These are phyloP conservation scores for Brettanomyces custersianus DNA, from an alignment of 805 yeast genomes.

Conservation along the genomic window DNA sequence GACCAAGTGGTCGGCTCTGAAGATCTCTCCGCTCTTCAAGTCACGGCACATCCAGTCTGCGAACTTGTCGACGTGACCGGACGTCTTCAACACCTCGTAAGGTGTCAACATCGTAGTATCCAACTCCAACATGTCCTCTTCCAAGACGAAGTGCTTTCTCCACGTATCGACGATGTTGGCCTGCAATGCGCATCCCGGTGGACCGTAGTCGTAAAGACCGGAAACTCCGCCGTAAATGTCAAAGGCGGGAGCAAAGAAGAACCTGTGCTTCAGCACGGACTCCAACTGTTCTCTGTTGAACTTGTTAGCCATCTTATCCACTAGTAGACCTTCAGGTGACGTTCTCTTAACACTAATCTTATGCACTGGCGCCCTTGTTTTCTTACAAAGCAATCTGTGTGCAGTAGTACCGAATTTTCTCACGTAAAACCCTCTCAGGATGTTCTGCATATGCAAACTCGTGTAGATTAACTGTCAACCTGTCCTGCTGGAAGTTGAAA, in stretches of 20 bases:
- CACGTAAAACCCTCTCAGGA: too few species aligned
- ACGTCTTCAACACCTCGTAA: conserved; percentile 92
- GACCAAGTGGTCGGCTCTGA: conserved; percentile 96
- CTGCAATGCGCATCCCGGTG: conserved; percentile 98
- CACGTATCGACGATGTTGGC: conserved; percentile 90
- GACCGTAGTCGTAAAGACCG: conserved; percentile 97
- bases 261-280: conserved; percentile 86
- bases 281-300: conserved; percentile 86
- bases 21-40: conserved; percentile 91
- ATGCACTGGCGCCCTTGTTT: neutral
- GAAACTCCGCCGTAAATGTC: conserved; percentile 98
- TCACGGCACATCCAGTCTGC: conserved; percentile 99
- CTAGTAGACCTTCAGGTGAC: neutral
- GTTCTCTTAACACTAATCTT: conserved; percentile 1
- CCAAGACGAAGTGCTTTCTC: conserved; percentile 96
- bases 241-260: conserved; percentile 95
- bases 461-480: too few species aligned
- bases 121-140: conserved; percentile 98
- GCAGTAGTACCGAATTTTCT: too few species aligned
- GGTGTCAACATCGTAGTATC: conserved; percentile 98
- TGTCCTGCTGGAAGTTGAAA: too few species aligned
- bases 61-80: conserved; percentile 98
- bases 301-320: conserved; percentile 11
- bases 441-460: too few species aligned
- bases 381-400: too few species aligned